Evolutionary conservation across 352 stramenopile species (phyloP), one percentile per base, ranked within the genome.

Genomic region (Blastocystis sp.): DNA sequence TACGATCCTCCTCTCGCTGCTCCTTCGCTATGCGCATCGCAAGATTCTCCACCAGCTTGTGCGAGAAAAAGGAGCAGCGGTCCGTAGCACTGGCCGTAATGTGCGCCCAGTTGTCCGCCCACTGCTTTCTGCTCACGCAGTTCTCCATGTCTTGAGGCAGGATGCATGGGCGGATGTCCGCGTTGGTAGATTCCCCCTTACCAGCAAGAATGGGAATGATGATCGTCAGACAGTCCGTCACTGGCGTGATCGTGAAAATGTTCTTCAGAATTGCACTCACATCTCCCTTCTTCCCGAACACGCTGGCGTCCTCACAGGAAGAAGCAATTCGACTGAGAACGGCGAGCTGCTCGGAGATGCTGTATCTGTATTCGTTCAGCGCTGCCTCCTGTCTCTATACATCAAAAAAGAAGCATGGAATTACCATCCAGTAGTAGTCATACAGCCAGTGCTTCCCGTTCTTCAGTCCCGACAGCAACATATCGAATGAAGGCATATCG

Each of bases 401-500:
- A 0, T 28, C 38, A 53, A 1, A 28, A 28, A 43, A 14, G 14
- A 4, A 56, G 34, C 4, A 76, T 5, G 10, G 14, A 9, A 76
- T 28, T 48, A 65, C 66, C 53, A 56, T 10, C 82, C 82, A 89
- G 61, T 89, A 89, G 40, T 21, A 14, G 11, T 89, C 43, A 61
- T 67, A 17, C 23, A 87, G 74, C 82, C 82, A 89, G 2, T 53
- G 48, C 28, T 77, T 62, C 14, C 69, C 61, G 48, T 84, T 79
- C 5, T 71, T 48, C 53, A 40, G 7, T 65, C 62, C 53, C 3
- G 41, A 21, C 17, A 48, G 7, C 4, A 89, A 52, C 2, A 69
- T 56, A 52, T 59, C 60, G 62, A 89, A 66, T 10, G 86, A 88
- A 0, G 86, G 76, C 1, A 89, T 19, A n/a, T 88, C 67, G 56